Conservation (phyloP, 169 alveolate genomes). For the Plasmodium inui region DNA sequence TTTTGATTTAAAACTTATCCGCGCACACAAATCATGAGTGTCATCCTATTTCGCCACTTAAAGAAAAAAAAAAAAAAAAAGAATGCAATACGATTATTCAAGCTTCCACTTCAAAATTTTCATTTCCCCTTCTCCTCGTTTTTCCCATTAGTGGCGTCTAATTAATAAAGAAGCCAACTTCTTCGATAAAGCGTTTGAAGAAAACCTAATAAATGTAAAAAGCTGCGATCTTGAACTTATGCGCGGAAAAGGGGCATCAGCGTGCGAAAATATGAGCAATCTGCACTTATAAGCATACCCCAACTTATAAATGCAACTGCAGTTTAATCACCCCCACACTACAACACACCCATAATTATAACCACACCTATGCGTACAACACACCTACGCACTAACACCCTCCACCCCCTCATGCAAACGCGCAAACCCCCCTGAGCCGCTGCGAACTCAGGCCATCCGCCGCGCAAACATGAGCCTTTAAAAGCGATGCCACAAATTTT, state of each 20-base stretch:
- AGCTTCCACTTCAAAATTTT: not conserved
- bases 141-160: constrained; percentile 60
- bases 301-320: not conserved
- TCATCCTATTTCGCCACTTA: not conserved
- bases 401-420: not conserved
- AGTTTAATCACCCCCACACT: not conserved
- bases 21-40: not conserved
- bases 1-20: not conserved
- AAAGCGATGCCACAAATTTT: not conserved
- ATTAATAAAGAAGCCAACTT: constrained; percentile 67
- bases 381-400: not conserved
- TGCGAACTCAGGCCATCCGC: not conserved
- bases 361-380: not conserved
- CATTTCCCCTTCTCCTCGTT: constrained; percentile 5
- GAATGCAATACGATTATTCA: not conserved
- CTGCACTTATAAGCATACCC: not conserved
- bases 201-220: constrained; percentile 53
- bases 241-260: not conserved
- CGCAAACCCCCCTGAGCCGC: not conserved
- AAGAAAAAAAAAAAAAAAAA: not conserved
- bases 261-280: not conserved
- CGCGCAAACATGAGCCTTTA: not conserved
- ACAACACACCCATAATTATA: not conserved
- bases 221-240: not conserved
- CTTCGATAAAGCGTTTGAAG: constrained; percentile 71